phyloP scores from a whole-genome alignment of 345 rosid species.

The Pistacia vera region DNA sequence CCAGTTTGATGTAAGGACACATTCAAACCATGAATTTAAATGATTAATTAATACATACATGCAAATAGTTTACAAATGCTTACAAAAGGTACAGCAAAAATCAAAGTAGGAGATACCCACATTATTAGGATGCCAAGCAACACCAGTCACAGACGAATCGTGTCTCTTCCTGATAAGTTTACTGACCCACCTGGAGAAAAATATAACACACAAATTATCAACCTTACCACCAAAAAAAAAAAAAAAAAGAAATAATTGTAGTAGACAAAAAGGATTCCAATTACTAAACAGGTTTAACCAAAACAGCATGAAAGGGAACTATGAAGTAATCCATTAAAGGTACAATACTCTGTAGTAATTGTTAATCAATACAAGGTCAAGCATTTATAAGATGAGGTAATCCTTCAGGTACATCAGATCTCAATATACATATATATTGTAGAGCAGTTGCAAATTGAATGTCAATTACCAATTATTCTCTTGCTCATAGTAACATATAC shows the following conservation, averaged over 20 bases:
- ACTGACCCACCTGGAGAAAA: slow-evolving; percentile 93
- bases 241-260: not conserved
- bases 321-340: not conserved
- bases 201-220: slow-evolving; percentile 22
- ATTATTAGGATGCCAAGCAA: slow-evolving; percentile 99
- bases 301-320: not conserved
- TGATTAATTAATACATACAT: not conserved
- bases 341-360: not conserved
- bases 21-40: not conserved
- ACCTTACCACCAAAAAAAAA: not conserved
- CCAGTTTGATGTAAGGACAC: not conserved
- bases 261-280: not conserved
- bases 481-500: slow-evolving; percentile 97
- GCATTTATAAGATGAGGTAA: not conserved
- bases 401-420: not conserved
- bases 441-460: not conserved
- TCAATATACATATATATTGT: not conserved
- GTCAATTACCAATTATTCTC: slow-evolving; percentile 88
- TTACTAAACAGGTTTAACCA: not conserved
- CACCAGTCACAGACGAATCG: slow-evolving; percentile 88
- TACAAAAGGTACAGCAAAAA: not conserved
- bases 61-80: not conserved
- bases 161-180: slow-evolving; percentile 93
- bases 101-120: slow-evolving; percentile 40
- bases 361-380: not conserved